A percentile compares a stretch with the other conserved stretches of the same genome.
phyloP scores from a whole-genome alignment of 2,329 filamentous ascomycete genomes.

The Amesomyces nigricolor region DNA sequence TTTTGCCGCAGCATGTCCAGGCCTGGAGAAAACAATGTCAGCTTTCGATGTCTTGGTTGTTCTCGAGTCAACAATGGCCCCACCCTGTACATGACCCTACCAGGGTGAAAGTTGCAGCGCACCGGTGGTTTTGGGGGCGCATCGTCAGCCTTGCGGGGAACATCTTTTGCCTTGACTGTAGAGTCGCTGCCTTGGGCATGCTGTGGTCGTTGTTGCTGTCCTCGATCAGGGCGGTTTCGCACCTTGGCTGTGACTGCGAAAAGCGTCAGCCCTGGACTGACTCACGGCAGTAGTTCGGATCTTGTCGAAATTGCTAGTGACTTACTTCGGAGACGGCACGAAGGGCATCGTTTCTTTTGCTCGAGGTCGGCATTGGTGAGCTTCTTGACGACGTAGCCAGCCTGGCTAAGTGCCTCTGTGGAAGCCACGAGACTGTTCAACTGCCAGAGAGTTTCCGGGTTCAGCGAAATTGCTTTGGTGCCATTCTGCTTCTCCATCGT shows the following conservation, averaged over 20 bases:
- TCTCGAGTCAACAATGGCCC: background rate
- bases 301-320: background rate
- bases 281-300: background rate
- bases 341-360: background rate
- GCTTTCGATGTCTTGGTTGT: background rate
- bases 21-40: background rate
- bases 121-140: background rate
- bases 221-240: background rate
- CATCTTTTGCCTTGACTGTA: background rate
- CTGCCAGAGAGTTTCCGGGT: background rate
- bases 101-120: background rate
- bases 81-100: background rate
- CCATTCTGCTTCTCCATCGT: background rate
- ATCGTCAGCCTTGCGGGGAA: background rate
- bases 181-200: background rate
- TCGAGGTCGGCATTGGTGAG: background rate
- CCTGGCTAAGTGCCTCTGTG: background rate
- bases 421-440: background rate
- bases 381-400: background rate
- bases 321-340: slow-evolving; percentile 1
- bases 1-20: slow-evolving; percentile 15
- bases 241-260: background rate
- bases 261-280: background rate
- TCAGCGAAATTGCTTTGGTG: background rate
- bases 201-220: background rate